Percentiles rank a stretch among this genome's conserved stretches.
These are phyloP conservation scores for Luvunga scandens DNA, from an alignment of 345 rosid genomes.

Conservation along the genomic window DNA sequence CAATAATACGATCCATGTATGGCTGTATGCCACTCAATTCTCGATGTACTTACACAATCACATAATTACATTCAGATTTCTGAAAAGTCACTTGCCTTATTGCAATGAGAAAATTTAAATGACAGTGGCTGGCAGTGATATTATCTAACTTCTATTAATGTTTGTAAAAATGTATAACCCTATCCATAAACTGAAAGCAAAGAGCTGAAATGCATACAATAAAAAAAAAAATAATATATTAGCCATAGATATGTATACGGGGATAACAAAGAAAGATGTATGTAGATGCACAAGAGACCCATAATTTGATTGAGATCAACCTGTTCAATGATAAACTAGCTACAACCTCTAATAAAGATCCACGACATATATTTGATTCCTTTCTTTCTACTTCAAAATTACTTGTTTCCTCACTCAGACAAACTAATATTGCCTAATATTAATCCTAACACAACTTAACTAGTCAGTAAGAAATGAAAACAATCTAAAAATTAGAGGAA, in stretches of 20 bases:
- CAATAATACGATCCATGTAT: not conserved
- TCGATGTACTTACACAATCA: not conserved
- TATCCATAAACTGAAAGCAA: not conserved
- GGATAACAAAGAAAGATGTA: conserved; percentile 8
- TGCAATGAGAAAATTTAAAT: not conserved
- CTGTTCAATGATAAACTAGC: conserved; percentile 19
- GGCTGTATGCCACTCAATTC: not conserved
- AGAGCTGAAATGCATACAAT: not conserved
- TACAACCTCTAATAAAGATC: not conserved
- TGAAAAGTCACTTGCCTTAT: not conserved
- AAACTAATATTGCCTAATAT: not conserved
- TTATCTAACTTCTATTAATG: not conserved
- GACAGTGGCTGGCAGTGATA: not conserved
- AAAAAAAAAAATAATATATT: not conserved
- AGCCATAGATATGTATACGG: no score
- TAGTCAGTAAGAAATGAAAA: not conserved
- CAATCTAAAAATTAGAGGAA: not conserved
- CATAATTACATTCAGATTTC: no score
- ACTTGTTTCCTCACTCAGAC: not conserved
- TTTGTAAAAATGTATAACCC: not conserved
- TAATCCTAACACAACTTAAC: not conserved
- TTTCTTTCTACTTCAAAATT: not conserved
- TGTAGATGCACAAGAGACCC: conserved; percentile 27
- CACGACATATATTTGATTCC: not conserved
- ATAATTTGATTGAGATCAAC: conserved; percentile 19